Base-by-base conservation (phyloP, 352 stramenopile genomes). In the Globisporangium paroecandrum region DNA sequence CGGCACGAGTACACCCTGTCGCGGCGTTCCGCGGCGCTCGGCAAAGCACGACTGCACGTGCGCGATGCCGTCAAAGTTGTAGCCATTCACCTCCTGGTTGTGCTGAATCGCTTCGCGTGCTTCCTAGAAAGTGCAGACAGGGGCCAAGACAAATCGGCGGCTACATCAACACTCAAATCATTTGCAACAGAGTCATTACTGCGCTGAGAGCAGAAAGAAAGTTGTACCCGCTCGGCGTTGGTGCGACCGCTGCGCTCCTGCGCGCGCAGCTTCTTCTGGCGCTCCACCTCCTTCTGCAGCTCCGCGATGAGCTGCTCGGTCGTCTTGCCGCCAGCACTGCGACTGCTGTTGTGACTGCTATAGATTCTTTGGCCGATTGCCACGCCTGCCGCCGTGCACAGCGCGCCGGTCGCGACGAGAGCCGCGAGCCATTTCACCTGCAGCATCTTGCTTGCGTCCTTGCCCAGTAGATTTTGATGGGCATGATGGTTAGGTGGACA, bases 11-110 rank as follows among this genome's bases (percentile, higher is more conserved):
- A 76, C 74, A 20, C 87, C 89, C 75, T 97, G 90, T 10, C 90
- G 77, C 0, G 90, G 90, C 18, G 89, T 96, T 12, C 90, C 90
- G 20, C 89, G 89, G n/a, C 89, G 86, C 66, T 97, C 87, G 0
- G 76, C 82, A 59, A 96, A 97, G 68, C 89, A 97, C 12, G 89
- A 96, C 58, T 90, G 74, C 59, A 95, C 89, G 55, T 79, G 69
- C 3, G 74, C 89, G 22, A 97, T 82, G 8, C 75, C 77, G 25
- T 95, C 75, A 38, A 94, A 87, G 22, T 66, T 77, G 74, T 96
- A 96, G 20, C 86, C 88, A 25, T 68, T 61, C 43, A 69, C 60
- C 41, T 93, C 79, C 34, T 92, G 78, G 56, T 90, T 68, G 38
- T 75, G 70, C 70, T 95, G 83, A 55, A 93, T 73, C n/a, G 74